Percentiles rank a stretch among this genome's conserved stretches.
phyloP scores from a whole-genome alignment of 2,329 filamentous ascomycete genomes.

The Magnaporthales sp. region DNA sequence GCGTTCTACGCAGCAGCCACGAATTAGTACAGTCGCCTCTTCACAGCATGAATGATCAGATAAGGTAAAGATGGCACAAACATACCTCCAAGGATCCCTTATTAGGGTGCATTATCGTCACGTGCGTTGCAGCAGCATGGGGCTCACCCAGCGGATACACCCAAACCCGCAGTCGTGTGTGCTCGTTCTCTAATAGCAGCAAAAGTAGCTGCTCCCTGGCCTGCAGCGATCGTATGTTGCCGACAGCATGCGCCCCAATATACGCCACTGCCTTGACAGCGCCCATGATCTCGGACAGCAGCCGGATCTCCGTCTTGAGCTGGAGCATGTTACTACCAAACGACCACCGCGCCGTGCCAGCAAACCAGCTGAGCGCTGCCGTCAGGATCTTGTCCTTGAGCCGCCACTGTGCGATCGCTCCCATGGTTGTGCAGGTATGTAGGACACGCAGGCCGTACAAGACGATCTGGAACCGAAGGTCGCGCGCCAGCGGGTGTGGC shows the following conservation, averaged over 20 bases:
- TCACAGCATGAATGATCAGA: neutral
- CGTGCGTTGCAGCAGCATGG: slow-evolving; percentile 17
- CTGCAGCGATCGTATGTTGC: slow-evolving; percentile 57
- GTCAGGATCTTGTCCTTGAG: slow-evolving; percentile 85
- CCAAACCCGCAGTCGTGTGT: slow-evolving; percentile 80
- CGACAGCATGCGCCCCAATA: slow-evolving; percentile 44
- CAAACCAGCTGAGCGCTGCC: slow-evolving; percentile 84
- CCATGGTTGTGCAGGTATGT: slow-evolving; percentile 59
- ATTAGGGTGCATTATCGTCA: slow-evolving; percentile 27
- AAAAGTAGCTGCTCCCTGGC: slow-evolving; percentile 78
- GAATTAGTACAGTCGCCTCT: neutral
- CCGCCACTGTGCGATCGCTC: slow-evolving; percentile 60
- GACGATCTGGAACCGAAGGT: slow-evolving; percentile 84
- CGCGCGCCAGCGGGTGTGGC: slow-evolving; percentile 78
- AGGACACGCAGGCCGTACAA: slow-evolving; percentile 75
- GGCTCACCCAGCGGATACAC: slow-evolving; percentile 68
- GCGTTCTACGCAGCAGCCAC: slow-evolving; percentile 16
- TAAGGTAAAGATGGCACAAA: slow-evolving; percentile 1
- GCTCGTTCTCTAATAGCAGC: slow-evolving; percentile 75
- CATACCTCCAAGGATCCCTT: slow-evolving; percentile 32
- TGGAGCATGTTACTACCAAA: slow-evolving; percentile 92
- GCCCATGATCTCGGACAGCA: slow-evolving; percentile 66
- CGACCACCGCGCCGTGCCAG: slow-evolving; percentile 75
- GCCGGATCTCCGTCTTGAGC: slow-evolving; percentile 81
- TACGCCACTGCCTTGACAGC: slow-evolving; percentile 56